A percentile compares a stretch with the other conserved stretches of the same genome.
phyloP scores from a whole-genome alignment of 2,329 filamentous ascomycete species.

The Calonectria ilicicola region DNA sequence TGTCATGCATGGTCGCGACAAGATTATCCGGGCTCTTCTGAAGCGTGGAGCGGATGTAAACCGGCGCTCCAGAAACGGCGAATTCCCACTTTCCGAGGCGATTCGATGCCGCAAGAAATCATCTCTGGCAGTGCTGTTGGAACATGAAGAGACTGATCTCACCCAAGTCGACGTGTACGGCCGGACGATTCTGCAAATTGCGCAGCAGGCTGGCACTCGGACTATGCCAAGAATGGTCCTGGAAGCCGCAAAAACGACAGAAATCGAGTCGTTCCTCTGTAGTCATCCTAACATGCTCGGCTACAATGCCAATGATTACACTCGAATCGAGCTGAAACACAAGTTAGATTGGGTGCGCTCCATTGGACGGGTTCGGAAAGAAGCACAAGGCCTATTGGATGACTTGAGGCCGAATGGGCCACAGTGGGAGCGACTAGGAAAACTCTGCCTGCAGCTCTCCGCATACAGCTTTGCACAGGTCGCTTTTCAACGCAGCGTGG shows the following conservation, averaged over 20 bases:
- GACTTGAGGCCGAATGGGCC: neutral
- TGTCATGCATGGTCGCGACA: slow-evolving; percentile 1
- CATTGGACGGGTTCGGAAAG: slow-evolving; percentile 20
- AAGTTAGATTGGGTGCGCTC: neutral
- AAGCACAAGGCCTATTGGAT: slow-evolving; percentile 23
- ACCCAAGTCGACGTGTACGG: slow-evolving; percentile 25
- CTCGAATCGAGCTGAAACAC: neutral
- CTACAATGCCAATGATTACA: slow-evolving; percentile 19
- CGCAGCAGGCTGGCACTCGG: slow-evolving; percentile 16
- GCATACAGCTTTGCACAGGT: slow-evolving; percentile 27
- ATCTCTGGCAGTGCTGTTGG: slow-evolving; percentile 18
- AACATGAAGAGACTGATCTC: slow-evolving; percentile 23
- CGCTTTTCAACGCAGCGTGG: slow-evolving; percentile 23
- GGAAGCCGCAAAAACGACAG: slow-evolving; percentile 14
- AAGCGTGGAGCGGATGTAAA: slow-evolving; percentile 31
- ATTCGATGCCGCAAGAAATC: slow-evolving; percentile 21
- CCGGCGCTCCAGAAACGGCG: slow-evolving; percentile 13
- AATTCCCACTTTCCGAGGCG: slow-evolving; percentile 25
- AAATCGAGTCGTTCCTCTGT: slow-evolving; percentile 12
- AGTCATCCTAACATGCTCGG: slow-evolving; percentile 30
- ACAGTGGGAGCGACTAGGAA: slow-evolving; percentile 27
- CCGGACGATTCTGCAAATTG: slow-evolving; percentile 25
- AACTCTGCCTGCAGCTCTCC: slow-evolving; percentile 23
- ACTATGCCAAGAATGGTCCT: slow-evolving; percentile 26
- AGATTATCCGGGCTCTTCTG: slow-evolving; percentile 24